Evolutionary conservation across 2,329 filamentous ascomycete genomes (phyloP), one percentile per base, ranked within the genome.

Genomic region (Paracamarosporium sp.): DNA sequence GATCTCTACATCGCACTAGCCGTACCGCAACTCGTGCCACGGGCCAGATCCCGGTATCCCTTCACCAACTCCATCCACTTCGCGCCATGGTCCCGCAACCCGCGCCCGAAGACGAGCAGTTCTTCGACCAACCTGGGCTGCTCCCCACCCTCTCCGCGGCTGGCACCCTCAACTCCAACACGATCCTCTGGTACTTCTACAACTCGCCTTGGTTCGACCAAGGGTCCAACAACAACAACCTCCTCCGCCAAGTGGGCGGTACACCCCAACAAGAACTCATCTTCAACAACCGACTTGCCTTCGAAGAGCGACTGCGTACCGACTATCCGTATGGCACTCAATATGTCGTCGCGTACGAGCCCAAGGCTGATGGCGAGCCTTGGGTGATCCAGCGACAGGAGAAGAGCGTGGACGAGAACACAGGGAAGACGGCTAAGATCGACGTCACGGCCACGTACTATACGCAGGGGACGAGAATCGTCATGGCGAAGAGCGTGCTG

Each of bases 161-260:
- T n/a, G 62, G 61, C 28, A 57, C 62, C 24, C 64, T 75, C 55
- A 66, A 71, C 53, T 56, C 54, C 12, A 64, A 69, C 52, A 68
- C 67, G 44, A 80, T 89, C 41, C 81, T 88, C 53, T 85, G 84
- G 68, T 89, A 89, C 73, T 87, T 89, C 69, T 80, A 80, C 55
- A 80, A 84, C 63, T 87, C 85, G 1, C 85, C 85, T n/a, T 89
- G 87, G 78, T 88, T 86, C 72, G 86, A 89, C 60, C 74, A 78
- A 24, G 82, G 80, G 13, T 86, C 83, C 59, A 88, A 88, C 72
- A 89, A 89, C 74, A 67, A 64, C 54, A 82, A 83, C 60, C 79
- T 85, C 9, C 75, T 83, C 61, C 78, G 79, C 24, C 85, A 87
- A 67, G 79, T 81, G 12, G 79, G 75, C 57, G 78, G 77, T 61